Percentiles rank a stretch among this genome's conserved stretches.
These are phyloP conservation scores for Epichloe hybrida DNA, from an alignment of 2,329 filamentous ascomycete genomes.

Conservation along the genomic window DNA sequence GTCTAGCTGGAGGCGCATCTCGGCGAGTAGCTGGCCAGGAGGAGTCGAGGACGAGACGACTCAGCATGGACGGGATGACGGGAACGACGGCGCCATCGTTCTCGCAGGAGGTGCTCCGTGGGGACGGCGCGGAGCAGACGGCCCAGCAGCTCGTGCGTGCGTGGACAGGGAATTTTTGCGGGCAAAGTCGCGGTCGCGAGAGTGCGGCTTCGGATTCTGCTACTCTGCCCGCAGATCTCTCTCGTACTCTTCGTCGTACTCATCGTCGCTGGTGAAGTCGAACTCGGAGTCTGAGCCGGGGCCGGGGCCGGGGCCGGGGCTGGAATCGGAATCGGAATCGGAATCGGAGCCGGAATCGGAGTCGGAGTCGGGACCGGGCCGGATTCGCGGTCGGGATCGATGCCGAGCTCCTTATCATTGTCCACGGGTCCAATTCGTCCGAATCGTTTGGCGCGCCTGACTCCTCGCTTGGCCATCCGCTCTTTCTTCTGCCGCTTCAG, in stretches of 20 bases:
- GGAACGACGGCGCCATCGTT: too few relatives aligned
- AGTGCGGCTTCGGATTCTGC: slow-evolving; percentile 9
- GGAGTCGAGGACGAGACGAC: too few relatives aligned
- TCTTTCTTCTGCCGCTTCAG: neutral
- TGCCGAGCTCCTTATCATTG: neutral
- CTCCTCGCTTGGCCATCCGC: neutral
- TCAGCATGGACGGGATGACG: too few relatives aligned
- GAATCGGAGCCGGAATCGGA: too few relatives aligned
- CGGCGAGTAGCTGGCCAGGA: too few relatives aligned
- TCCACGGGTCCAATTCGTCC: neutral
- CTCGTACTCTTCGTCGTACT: neutral
- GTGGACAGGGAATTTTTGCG: slow-evolving; percentile 15
- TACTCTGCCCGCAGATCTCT: slow-evolving; percentile 9
- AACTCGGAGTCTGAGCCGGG: neutral
- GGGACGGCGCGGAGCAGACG: too few relatives aligned
- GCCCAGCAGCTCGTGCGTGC: neutral
- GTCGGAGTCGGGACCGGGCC: too few relatives aligned
- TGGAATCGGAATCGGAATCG: too few relatives aligned
- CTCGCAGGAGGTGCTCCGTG: too few relatives aligned
- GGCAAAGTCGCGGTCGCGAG: slow-evolving; percentile 14
- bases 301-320: too few relatives aligned
- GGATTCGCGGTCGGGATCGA: neutral
- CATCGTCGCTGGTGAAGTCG: neutral
- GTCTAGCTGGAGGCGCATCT: too few relatives aligned
- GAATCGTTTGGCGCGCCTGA: neutral